phyloP scores from a whole-genome alignment of 768 basidiomycete genomes.

The Hortiboletus flavorubellus region DNA sequence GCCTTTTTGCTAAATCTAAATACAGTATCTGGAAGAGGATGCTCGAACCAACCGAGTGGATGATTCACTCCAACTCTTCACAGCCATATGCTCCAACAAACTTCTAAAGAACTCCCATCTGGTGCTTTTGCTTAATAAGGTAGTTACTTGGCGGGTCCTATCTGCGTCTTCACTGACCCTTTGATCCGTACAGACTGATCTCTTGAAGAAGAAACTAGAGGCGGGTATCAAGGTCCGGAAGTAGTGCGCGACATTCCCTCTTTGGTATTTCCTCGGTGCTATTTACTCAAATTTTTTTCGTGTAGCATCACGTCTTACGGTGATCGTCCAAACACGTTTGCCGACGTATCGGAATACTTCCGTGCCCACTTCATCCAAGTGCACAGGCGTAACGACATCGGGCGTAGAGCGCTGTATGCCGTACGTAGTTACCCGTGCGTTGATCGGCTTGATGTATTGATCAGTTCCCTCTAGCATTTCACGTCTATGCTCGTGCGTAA shows the following conservation, averaged over 20 bases:
- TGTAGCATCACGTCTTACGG: slow-evolving; percentile 74
- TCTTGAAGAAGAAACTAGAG: slow-evolving; percentile 68
- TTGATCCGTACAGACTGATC: slow-evolving; percentile 50
- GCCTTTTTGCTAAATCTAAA: slow-evolving; percentile 8
- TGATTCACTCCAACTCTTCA: slow-evolving; percentile 79
- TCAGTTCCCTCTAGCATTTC: slow-evolving; percentile 47
- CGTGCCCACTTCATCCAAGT: slow-evolving; percentile 80
- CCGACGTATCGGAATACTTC: slow-evolving; percentile 74
- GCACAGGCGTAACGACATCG: slow-evolving; percentile 62
- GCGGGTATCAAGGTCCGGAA: slow-evolving; percentile 66
- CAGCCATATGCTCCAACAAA: slow-evolving; percentile 69
- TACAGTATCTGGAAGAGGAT: slow-evolving; percentile 80
- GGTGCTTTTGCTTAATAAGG: slow-evolving; percentile 79
- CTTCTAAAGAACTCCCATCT: slow-evolving; percentile 70
- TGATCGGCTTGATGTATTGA: slow-evolving; percentile 8
- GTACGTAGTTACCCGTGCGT: slow-evolving; percentile 41
- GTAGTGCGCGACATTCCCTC: slow-evolving; percentile 52
- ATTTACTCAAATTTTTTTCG: neutral
- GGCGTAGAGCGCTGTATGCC: slow-evolving; percentile 58
- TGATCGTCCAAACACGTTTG: slow-evolving; percentile 65
- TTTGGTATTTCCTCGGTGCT: neutral
- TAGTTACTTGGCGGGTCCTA: slow-evolving; percentile 23
- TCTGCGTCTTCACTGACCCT: slow-evolving; percentile 7
- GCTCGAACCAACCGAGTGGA: slow-evolving; percentile 74
- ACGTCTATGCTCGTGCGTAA: slow-evolving; percentile 62